These are phyloP conservation scores for Saturnispora silvae DNA, from an alignment of 805 yeast species.

Conservation along the genomic window DNA sequence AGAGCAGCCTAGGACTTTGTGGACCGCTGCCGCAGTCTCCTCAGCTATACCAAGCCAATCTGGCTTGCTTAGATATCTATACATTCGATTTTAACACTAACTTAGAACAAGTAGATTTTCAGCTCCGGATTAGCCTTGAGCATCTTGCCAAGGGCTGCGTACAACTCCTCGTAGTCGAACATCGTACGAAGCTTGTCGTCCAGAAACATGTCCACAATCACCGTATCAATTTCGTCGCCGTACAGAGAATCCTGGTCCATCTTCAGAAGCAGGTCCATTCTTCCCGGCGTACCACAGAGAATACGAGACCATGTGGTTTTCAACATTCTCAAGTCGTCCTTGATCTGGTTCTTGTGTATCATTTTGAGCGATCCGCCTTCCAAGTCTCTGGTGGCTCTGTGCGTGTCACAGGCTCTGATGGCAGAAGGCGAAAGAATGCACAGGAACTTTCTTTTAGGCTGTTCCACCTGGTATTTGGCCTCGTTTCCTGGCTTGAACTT, in stretches of 20 bases:
- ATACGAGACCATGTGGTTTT: conserved; percentile 37
- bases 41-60: too few species aligned
- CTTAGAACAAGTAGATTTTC: conserved; percentile 42
- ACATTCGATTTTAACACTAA: neutral
- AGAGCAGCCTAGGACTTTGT: too few species aligned
- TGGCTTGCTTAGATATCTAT: conserved; percentile 6
- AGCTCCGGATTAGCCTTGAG: conserved; percentile 28
- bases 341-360: conserved; percentile 63
- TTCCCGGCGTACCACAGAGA: conserved; percentile 55
- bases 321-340: conserved; percentile 45
- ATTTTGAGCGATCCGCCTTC: conserved; percentile 49
- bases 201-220: conserved; percentile 52
- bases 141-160: conserved; percentile 31
- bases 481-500: conserved; percentile 10
- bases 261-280: conserved; percentile 29
- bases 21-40: too few species aligned
- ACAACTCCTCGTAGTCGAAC: conserved; percentile 46
- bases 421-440: conserved; percentile 65
- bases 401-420: conserved; percentile 77
- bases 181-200: conserved; percentile 51
- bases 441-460: conserved; percentile 33
- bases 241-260: conserved; percentile 21
- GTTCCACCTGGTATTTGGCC: conserved; percentile 10
- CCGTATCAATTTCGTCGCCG: conserved; percentile 36
- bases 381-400: conserved; percentile 44